Evolutionary conservation across 495 filamentous ascomycete species (phyloP).

Genomic region (Melanomma pulvis-pyrius): DNA sequence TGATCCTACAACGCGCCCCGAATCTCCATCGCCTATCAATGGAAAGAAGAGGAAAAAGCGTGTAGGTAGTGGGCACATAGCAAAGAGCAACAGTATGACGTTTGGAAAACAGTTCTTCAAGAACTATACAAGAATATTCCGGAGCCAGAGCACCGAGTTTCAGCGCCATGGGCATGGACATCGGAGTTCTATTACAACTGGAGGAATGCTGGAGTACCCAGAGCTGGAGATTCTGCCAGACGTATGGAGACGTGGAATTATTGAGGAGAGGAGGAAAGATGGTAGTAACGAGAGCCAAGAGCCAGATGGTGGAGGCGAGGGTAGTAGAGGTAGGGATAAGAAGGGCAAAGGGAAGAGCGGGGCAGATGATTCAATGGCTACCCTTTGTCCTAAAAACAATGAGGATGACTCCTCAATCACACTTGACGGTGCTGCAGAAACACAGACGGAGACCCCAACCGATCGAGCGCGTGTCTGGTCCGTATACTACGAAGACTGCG

Average conservation of each 20-base stretch:
- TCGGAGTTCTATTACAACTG: slow-evolving; percentile 27
- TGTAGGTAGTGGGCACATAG: slow-evolving; percentile 6
- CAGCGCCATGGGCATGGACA: slow-evolving; percentile 35
- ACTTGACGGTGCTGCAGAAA: slow-evolving; percentile 7
- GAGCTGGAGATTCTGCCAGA: slow-evolving; percentile 39
- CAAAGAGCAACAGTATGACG: slow-evolving; percentile 35
- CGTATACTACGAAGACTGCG: slow-evolving; percentile 30
- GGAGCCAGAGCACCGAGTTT: slow-evolving; percentile 37
- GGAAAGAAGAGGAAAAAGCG: slow-evolving; percentile 25
- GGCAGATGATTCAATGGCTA: slow-evolving; percentile 17
- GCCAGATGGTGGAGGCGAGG: background rate
- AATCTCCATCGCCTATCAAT: background rate
- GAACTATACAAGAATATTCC: slow-evolving; percentile 36
- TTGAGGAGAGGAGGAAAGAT: background rate
- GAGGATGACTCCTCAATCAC: background rate
- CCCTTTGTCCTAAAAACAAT: slow-evolving; percentile 6
- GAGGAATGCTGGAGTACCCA: slow-evolving; percentile 34
- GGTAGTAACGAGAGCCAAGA: background rate
- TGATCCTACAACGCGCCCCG: slow-evolving; percentile 4
- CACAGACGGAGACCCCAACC: background rate
- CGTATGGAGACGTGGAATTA: slow-evolving; percentile 16
- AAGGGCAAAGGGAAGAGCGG: slow-evolving; percentile 2
- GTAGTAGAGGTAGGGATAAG: background rate
- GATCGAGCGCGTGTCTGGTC: slow-evolving; percentile 24
- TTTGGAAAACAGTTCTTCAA: slow-evolving; percentile 37